Percentiles rank a stretch among this genome's conserved stretches.
Conservation (phyloP, 1,284 basidiomycete species). For the Microbotryum intermedium region DNA sequence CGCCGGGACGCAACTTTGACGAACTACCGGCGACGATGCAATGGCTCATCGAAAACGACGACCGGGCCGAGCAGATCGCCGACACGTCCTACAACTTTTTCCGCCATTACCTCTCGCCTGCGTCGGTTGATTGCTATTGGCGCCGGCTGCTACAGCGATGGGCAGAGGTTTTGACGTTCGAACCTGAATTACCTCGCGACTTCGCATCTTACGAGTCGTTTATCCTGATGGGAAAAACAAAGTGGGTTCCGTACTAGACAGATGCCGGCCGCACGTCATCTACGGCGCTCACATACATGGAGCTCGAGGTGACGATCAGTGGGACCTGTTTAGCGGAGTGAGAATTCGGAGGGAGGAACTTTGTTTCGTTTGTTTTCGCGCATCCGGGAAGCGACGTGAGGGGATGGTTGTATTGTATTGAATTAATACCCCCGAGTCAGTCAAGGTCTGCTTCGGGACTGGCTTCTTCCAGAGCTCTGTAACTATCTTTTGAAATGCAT, state of each 20-base stretch:
- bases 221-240: slow-evolving; percentile 32
- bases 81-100: slow-evolving; percentile 36
- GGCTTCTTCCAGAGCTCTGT: too few relatives aligned
- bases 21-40: slow-evolving; percentile 37
- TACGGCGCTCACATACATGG: too few relatives aligned
- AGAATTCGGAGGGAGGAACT: too few relatives aligned
- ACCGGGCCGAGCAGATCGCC: slow-evolving; percentile 35
- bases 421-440: too few relatives aligned
- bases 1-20: slow-evolving; percentile 32
- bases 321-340: too few relatives aligned
- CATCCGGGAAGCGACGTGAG: too few relatives aligned
- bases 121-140: slow-evolving; percentile 36
- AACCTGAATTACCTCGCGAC: slow-evolving; percentile 33
- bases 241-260: slow-evolving; percentile 36
- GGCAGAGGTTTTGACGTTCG: slow-evolving; percentile 33
- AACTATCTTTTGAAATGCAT: too few relatives aligned
- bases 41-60: slow-evolving; percentile 30
- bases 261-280: too few relatives aligned
- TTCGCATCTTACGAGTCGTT: slow-evolving; percentile 37
- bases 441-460: too few relatives aligned
- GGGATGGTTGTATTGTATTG: too few relatives aligned
- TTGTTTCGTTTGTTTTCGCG: too few relatives aligned
- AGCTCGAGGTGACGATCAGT: too few relatives aligned
- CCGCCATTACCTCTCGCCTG: slow-evolving; percentile 36
- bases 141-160: slow-evolving; percentile 30